Evolutionary conservation across 805 yeast genomes (phyloP).

Genomic region (Metschnikowia chrysomelidarum): DNA sequence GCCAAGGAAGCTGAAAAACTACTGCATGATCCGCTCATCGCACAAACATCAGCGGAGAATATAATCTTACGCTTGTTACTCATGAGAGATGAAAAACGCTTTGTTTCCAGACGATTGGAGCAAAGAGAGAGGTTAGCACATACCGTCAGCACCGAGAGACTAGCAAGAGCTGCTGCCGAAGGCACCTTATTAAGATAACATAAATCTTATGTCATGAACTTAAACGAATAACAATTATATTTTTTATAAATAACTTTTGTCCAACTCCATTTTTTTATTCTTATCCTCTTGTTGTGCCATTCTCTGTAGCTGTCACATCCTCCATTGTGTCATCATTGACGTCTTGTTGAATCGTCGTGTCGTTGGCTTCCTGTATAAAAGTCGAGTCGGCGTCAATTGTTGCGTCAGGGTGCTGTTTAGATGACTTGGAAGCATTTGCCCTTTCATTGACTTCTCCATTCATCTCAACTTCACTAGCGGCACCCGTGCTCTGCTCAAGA

Average conservation of each 20-base stretch:
- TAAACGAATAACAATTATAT: too few relatives aligned
- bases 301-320: conserved; percentile 30
- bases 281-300: conserved; percentile 17
- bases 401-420: conserved; percentile 18
- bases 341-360: conserved; percentile 47
- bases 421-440: conserved; percentile 1
- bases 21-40: conserved; percentile 34
- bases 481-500: conserved; percentile 7
- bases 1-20: conserved; percentile 21
- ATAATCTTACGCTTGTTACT: conserved; percentile 69
- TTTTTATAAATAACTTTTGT: not conserved
- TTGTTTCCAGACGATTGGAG: conserved; percentile 56
- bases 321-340: conserved; percentile 50
- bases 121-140: conserved; percentile 60
- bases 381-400: conserved; percentile 49
- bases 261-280: too few relatives aligned
- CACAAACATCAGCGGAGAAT: conserved; percentile 54
- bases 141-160: conserved; percentile 52
- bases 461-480: conserved; percentile 12
- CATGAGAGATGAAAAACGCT: conserved; percentile 59
- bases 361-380: conserved; percentile 44
- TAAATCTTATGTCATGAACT: too few relatives aligned
- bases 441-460: conserved; percentile 7
- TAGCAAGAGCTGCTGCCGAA: conserved; percentile 47
- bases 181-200: conserved; percentile 21